phyloP scores from a whole-genome alignment of 73 alveolate species.

The Blepharisma stoltei region DNA sequence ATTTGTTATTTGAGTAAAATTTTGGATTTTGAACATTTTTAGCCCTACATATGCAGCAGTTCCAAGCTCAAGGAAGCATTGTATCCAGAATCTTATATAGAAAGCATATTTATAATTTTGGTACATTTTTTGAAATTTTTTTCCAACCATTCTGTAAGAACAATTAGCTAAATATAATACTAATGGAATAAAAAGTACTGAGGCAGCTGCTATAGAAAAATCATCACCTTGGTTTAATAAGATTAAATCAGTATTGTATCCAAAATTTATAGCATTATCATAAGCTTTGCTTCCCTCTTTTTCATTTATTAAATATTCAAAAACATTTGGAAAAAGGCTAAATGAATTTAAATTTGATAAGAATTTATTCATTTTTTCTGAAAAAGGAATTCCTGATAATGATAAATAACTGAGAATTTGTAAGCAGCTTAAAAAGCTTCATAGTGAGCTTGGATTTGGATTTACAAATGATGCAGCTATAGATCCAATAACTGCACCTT shows the following conservation, averaged over 20 bases:
- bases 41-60: not conserved
- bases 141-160: not conserved
- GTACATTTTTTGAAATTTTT: not conserved
- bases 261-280: not conserved
- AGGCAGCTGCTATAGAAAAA: not conserved
- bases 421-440: not conserved
- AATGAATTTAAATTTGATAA: not conserved
- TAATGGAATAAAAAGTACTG: not conserved
- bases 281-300: not conserved
- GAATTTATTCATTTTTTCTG: not conserved
- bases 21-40: not conserved
- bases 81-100: not conserved
- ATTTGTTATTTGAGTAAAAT: not conserved
- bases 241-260: not conserved
- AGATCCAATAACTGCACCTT: not conserved
- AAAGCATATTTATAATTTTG: not conserved
- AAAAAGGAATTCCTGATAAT: not conserved
- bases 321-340: not conserved
- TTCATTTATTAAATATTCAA: not conserved
- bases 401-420: not conserved
- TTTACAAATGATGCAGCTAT: not conserved
- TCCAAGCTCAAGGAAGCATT: not conserved
- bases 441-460: constrained; percentile 1
- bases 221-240: not conserved
- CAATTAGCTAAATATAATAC: not conserved